phyloP scores from a whole-genome alignment of 2,329 filamentous ascomycete genomes.

The Fusarium setosum region DNA sequence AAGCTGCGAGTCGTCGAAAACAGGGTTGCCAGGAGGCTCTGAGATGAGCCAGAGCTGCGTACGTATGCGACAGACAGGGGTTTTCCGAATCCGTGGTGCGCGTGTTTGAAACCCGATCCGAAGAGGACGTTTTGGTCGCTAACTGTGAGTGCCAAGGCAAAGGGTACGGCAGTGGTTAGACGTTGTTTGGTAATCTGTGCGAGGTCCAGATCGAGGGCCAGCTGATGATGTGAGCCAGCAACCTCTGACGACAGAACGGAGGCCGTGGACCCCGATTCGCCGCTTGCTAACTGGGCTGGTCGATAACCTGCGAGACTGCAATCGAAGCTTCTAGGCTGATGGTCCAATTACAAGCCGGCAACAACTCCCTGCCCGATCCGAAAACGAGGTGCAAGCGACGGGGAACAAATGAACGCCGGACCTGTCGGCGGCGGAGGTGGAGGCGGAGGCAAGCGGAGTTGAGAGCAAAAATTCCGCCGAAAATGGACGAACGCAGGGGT shows the following conservation, averaged over 20 bases:
- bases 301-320: conserved; percentile 1
- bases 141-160: conserved; percentile 1
- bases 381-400: conserved; percentile 10
- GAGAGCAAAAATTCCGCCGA: conserved; percentile 20
- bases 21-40: neutral
- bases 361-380: conserved; percentile 11
- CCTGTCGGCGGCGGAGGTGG: neutral
- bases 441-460: conserved; percentile 30
- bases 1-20: neutral
- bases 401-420: neutral
- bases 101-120: conserved; percentile 4
- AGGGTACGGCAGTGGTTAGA: neutral
- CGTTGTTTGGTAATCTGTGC: neutral
- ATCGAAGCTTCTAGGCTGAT: conserved; percentile 25
- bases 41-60: conserved; percentile 7
- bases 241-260: conserved; percentile 6
- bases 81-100: conserved; percentile 1
- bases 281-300: no score
- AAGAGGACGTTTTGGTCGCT: neutral
- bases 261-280: neutral
- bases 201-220: neutral
- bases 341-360: conserved; percentile 19
- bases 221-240: conserved; percentile 2
- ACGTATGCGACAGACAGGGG: conserved; percentile 10
- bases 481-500: conserved; percentile 7